phyloP scores from a whole-genome alignment of 345 rosid species.

The Clarkia xantiana region DNA sequence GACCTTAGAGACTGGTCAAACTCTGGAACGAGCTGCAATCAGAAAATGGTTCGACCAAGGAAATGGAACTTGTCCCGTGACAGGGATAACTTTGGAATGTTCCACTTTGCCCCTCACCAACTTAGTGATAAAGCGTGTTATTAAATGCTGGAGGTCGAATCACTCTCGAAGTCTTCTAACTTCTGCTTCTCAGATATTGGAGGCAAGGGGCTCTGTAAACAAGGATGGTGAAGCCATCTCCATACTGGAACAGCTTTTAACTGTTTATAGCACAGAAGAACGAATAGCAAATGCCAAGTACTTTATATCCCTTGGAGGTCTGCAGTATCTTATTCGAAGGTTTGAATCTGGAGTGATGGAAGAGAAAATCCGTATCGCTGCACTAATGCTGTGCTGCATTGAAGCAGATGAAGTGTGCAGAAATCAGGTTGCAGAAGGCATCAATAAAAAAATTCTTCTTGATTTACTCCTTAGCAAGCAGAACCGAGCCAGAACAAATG shows the following conservation, averaged over 20 bases:
- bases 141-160: constrained; percentile 33
- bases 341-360: constrained; percentile 19
- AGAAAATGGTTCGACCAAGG: constrained; percentile 43
- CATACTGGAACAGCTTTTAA: constrained; percentile 32
- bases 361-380: constrained; percentile 22
- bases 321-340: constrained; percentile 31
- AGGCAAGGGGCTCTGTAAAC: constrained; percentile 5
- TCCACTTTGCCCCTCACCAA: constrained; percentile 30
- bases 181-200: constrained; percentile 16
- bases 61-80: constrained; percentile 42
- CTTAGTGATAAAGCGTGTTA: constrained; percentile 32
- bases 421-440: constrained; percentile 21
- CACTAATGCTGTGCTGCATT: constrained; percentile 28
- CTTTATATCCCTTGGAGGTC: constrained; percentile 34
- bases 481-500: constrained; percentile 21
- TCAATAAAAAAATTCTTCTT: constrained; percentile 22
- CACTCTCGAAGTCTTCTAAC: constrained; percentile 13
- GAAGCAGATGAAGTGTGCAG: constrained; percentile 42
- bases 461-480: constrained; percentile 32
- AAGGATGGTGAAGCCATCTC: constrained; percentile 17
- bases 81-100: constrained; percentile 32
- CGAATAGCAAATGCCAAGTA: constrained; percentile 25
- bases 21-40: constrained; percentile 43
- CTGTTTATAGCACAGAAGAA: constrained; percentile 20
- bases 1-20: constrained; percentile 52